A percentile compares a stretch with the other conserved stretches of the same genome.
These are phyloP conservation scores for Purpureocillium takamizusanense DNA, from an alignment of 2,329 filamentous ascomycete genomes.

Conservation along the genomic window DNA sequence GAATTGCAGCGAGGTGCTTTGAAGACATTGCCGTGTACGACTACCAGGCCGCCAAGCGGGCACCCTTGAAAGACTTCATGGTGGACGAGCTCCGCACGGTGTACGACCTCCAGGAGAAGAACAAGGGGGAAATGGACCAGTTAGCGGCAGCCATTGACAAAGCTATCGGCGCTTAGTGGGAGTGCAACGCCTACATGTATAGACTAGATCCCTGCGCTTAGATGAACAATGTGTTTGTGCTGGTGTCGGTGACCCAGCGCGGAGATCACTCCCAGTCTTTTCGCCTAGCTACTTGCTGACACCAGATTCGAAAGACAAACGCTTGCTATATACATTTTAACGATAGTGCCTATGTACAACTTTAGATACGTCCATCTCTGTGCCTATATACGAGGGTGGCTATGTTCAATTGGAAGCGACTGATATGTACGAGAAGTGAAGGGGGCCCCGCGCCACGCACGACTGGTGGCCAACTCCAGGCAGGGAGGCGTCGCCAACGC, in stretches of 20 bases:
- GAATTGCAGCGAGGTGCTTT: conserved; percentile 62
- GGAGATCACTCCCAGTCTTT: too few species aligned
- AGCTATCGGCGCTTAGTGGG: not conserved
- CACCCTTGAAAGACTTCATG: conserved; percentile 32
- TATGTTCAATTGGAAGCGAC: conserved; percentile 1
- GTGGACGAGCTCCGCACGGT: conserved; percentile 23
- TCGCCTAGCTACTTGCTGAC: too few species aligned
- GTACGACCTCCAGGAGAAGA: conserved; percentile 23
- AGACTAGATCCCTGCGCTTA: too few species aligned
- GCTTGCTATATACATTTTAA: not conserved
- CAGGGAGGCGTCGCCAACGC: too few species aligned
- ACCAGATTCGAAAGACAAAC: not conserved
- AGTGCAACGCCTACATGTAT: too few species aligned
- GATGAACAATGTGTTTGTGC: too few species aligned
- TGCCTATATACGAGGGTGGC: conserved; percentile 3
- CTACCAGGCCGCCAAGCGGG: conserved; percentile 24
- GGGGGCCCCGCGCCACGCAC: not conserved
- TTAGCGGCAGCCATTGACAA: conserved; percentile 8
- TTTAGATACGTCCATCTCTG: too few species aligned
- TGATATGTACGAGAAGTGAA: not conserved
- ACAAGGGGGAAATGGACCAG: conserved; percentile 8
- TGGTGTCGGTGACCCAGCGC: too few species aligned
- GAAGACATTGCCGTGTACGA: conserved; percentile 37
- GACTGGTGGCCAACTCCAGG: too few species aligned
- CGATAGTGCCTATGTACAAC: not conserved